Evolutionary conservation across 228 moss, liverwort and hornwort species (phyloP).

Genomic region (Sphagnum magellanicum): DNA sequence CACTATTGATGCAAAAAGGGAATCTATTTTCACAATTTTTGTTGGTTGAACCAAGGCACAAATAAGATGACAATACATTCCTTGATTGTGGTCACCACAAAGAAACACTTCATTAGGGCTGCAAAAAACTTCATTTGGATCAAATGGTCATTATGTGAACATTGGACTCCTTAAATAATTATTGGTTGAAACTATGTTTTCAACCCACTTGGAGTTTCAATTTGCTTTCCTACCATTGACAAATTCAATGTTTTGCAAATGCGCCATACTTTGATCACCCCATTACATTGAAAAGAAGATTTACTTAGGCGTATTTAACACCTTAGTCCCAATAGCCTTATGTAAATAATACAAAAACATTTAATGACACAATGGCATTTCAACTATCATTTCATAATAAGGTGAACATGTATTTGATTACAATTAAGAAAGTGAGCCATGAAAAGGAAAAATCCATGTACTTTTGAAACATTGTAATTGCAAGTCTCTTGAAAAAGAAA

Average conservation of each 20-base stretch:
- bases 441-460: neutral
- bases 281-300: too few species aligned
- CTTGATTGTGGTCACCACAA: conserved; percentile 29
- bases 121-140: conserved; percentile 12
- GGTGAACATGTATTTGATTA: too few species aligned
- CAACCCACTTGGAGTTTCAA: conserved; percentile 28
- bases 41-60: conserved; percentile 31
- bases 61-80: conserved; percentile 52
- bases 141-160: conserved; percentile 15
- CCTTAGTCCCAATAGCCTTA: too few species aligned
- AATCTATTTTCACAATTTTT: conserved; percentile 21
- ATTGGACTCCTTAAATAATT: conserved; percentile 18
- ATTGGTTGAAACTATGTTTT: conserved; percentile 25
- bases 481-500: neutral
- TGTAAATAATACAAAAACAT: too few species aligned
- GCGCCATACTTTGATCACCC: too few species aligned
- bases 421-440: too few species aligned
- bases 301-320: too few species aligned
- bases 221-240: conserved; percentile 26
- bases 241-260: conserved; percentile 24
- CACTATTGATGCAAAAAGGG: conserved; percentile 17
- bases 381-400: too few species aligned
- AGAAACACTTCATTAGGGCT: conserved; percentile 43
- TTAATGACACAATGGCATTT: too few species aligned
- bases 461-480: conserved; percentile 8